A percentile compares a stretch with the other conserved stretches of the same genome.
Evolutionary conservation across 768 basidiomycete species (phyloP).

Genomic region (Russula ochroleuca): DNA sequence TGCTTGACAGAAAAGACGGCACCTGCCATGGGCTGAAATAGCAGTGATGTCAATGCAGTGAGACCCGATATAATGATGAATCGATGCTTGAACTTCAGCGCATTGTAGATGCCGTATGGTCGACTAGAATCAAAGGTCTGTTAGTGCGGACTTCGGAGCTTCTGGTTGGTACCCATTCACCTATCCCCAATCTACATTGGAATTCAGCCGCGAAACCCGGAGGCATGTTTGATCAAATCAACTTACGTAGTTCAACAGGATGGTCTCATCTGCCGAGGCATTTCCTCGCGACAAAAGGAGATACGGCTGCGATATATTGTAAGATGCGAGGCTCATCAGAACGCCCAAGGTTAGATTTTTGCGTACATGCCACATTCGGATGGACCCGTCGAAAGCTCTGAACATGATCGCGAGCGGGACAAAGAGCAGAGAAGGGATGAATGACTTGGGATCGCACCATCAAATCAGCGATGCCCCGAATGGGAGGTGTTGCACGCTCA

Average conservation of each 20-base stretch:
- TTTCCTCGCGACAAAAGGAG: conserved; percentile 50
- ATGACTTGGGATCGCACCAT: conserved; percentile 41
- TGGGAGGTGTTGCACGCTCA: conserved; percentile 33
- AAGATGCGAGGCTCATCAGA: not conserved
- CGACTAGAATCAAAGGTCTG: conserved; percentile 3
- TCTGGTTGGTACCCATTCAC: conserved; percentile 3
- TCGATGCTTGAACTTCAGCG: conserved; percentile 50
- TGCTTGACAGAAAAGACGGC: conserved; percentile 34
- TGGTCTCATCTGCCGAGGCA: conserved; percentile 51
- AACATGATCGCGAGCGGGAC: conserved; percentile 49
- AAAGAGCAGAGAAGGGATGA: conserved; percentile 53
- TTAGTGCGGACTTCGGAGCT: not conserved
- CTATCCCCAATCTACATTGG: conserved; percentile 9
- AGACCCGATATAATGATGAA: conserved; percentile 51
- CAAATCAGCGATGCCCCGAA: not conserved
- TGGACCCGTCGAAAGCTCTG: conserved; percentile 49
- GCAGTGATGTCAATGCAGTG: conserved; percentile 42
- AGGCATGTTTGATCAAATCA: conserved; percentile 1
- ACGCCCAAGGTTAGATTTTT: not conserved
- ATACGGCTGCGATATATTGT: conserved; percentile 48
- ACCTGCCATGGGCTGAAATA: conserved; percentile 57
- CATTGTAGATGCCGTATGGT: conserved; percentile 30
- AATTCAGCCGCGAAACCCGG: not conserved
- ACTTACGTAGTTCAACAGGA: conserved; percentile 65
- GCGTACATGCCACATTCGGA: conserved; percentile 56